Conservation (phyloP, 1,284 basidiomycete genomes). For the Papiliotrema flavescens region DNA sequence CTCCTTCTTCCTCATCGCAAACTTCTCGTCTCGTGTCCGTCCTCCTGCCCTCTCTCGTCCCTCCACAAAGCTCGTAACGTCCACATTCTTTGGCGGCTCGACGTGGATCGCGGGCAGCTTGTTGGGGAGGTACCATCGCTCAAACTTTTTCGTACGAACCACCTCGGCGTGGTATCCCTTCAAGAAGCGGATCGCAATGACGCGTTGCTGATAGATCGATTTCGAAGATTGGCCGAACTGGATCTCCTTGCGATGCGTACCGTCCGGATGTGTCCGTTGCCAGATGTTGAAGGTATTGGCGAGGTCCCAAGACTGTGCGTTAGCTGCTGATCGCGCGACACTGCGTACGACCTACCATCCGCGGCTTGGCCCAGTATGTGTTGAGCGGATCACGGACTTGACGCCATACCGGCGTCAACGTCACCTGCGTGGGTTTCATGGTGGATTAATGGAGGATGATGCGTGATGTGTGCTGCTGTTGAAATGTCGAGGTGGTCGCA, state of each 20-base stretch:
- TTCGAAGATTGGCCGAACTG: slow-evolving; percentile 60
- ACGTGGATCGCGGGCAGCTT: slow-evolving; percentile 81
- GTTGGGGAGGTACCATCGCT: slow-evolving; percentile 88
- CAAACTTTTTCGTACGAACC: slow-evolving; percentile 89
- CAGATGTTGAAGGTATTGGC: slow-evolving; percentile 77
- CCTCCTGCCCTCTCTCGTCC: slow-evolving; percentile 14
- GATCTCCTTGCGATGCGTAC: slow-evolving; percentile 53
- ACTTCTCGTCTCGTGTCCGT: slow-evolving; percentile 48
- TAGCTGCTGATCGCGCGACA: not conserved
- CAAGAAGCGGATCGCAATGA: slow-evolving; percentile 82
- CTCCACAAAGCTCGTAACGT: slow-evolving; percentile 54
- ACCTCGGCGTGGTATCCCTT: slow-evolving; percentile 96
- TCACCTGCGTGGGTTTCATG: slow-evolving; percentile 1
- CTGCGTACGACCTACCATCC: slow-evolving; percentile 1
- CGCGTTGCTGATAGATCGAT: slow-evolving; percentile 89
- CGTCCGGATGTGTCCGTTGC: slow-evolving; percentile 56
- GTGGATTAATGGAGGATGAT: not conserved
- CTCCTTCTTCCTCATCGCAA: slow-evolving; percentile 56
- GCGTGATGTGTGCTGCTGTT: not conserved
- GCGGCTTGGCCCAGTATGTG: not conserved
- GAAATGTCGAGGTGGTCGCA: not conserved
- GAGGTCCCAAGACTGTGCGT: slow-evolving; percentile 57
- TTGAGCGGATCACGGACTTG: not conserved
- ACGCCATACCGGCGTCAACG: not conserved
- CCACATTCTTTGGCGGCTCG: slow-evolving; percentile 30